Evolutionary conservation across 1,284 basidiomycete species (phyloP).

Genomic region (Puccinia triticina): DNA sequence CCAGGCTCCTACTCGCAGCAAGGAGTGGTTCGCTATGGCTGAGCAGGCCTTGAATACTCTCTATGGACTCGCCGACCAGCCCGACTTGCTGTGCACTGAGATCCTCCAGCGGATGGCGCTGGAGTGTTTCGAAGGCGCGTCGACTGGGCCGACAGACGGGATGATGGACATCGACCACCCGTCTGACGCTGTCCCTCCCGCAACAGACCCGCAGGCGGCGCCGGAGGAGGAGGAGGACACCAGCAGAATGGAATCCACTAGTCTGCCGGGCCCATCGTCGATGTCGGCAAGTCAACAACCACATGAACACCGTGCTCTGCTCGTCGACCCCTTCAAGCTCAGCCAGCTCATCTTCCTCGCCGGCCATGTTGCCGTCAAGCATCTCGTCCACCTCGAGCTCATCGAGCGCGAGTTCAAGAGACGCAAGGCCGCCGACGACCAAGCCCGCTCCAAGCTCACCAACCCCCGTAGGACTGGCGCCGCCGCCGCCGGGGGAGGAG

Average conservation of each 20-base stretch:
- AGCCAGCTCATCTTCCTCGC: conserved; percentile 91
- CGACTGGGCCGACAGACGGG: background rate
- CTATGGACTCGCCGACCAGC: conserved; percentile 90
- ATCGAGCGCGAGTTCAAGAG: conserved; percentile 97
- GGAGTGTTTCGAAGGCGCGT: conserved; percentile 68
- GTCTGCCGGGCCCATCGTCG: too few relatives aligned
- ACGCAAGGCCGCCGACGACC: conserved; percentile 83
- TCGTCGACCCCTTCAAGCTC: conserved; percentile 79
- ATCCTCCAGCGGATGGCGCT: conserved; percentile 80
- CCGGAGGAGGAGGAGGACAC: too few relatives aligned
- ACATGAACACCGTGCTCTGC: too few relatives aligned
- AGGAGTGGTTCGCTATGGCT: conserved; percentile 89
- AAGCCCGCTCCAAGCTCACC: conserved; percentile 57
- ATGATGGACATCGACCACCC: too few relatives aligned
- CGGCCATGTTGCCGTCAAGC: conserved; percentile 95
- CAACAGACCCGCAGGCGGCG: too few relatives aligned
- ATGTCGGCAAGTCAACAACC: background rate
- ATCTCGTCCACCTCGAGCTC: conserved; percentile 92
- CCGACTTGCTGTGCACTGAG: conserved; percentile 78
- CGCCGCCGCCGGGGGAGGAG: too few relatives aligned
- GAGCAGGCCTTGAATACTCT: conserved; percentile 97
- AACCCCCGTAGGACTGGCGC: conserved; percentile 3
- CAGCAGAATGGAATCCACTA: too few relatives aligned
- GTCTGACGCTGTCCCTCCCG: too few relatives aligned
- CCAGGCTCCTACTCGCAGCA: conserved; percentile 75